Evolutionary conservation across 768 basidiomycete genomes (phyloP).

Genomic region (Suillus americanus): DNA sequence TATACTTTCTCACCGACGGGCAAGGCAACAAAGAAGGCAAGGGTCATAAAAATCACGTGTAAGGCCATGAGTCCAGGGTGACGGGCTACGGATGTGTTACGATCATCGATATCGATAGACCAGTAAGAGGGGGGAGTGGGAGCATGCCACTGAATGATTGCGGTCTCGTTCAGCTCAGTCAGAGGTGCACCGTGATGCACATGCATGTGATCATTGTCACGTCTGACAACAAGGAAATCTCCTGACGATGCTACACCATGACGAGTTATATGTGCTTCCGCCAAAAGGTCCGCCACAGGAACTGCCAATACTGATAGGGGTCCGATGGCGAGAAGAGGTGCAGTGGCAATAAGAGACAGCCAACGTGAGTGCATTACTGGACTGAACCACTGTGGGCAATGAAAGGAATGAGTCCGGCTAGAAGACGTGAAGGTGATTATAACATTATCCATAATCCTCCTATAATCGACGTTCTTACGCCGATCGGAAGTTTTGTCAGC

Average conservation of each 20-base stretch:
- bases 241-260: background rate
- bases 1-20: slow-evolving; percentile 62
- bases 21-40: slow-evolving; percentile 82
- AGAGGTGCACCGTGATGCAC: slow-evolving; percentile 50
- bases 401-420: background rate
- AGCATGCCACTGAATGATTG: slow-evolving; percentile 59
- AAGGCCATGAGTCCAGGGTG: slow-evolving; percentile 71
- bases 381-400: background rate
- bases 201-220: slow-evolving; percentile 42
- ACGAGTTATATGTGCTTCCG: background rate
- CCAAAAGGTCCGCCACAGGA: background rate
- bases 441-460: background rate
- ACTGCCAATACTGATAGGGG: background rate
- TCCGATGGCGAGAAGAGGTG: background rate
- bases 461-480: background rate
- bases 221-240: slow-evolving; percentile 6
- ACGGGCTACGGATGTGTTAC: slow-evolving; percentile 40
- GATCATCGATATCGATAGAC: slow-evolving; percentile 70
- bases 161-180: slow-evolving; percentile 74
- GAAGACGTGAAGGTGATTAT: background rate
- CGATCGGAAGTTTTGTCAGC: slow-evolving; percentile 9
- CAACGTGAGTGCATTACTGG: slow-evolving; percentile 13
- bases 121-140: slow-evolving; percentile 83
- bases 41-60: slow-evolving; percentile 71
- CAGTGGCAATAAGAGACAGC: background rate